Percentiles rank a stretch among this genome's conserved stretches.
phyloP scores from a whole-genome alignment of 257 asterid genomes.

The Paulownia fortunei region DNA sequence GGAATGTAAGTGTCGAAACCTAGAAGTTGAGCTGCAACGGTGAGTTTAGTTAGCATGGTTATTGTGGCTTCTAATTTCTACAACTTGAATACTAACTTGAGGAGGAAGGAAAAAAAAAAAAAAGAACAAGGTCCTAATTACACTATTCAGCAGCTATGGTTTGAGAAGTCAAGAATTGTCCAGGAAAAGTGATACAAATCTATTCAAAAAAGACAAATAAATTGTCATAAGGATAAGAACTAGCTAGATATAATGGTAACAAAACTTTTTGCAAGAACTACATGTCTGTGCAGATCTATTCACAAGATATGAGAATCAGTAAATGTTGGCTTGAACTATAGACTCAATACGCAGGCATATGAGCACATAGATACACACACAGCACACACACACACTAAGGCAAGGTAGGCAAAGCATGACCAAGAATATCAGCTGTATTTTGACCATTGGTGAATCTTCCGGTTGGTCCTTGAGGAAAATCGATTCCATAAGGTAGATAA shows the following conservation, averaged over 20 bases:
- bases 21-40: constrained; percentile 39
- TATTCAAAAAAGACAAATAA: background rate
- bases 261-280: no score
- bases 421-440: constrained; percentile 45
- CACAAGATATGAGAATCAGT: background rate
- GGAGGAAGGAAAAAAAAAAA: no score
- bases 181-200: background rate
- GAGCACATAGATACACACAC: background rate
- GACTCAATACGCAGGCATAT: no score
- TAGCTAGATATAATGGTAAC: no score
- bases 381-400: no score
- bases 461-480: constrained; percentile 54
- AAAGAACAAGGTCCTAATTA: no score
- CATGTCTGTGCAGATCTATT: background rate
- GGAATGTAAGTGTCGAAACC: constrained; percentile 49
- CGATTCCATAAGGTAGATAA: constrained; percentile 60
- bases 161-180: background rate
- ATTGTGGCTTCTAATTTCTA: background rate
- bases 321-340: background rate
- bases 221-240: no score
- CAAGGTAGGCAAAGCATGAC: background rate
- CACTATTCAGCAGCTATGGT: no score
- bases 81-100: no score
- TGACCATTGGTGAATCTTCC: constrained; percentile 69
- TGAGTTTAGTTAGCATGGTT: background rate